A percentile compares a stretch with the other conserved stretches of the same genome.
These are phyloP conservation scores for Prunus mume DNA, from an alignment of 306 rosid genomes.

Conservation along the genomic window DNA sequence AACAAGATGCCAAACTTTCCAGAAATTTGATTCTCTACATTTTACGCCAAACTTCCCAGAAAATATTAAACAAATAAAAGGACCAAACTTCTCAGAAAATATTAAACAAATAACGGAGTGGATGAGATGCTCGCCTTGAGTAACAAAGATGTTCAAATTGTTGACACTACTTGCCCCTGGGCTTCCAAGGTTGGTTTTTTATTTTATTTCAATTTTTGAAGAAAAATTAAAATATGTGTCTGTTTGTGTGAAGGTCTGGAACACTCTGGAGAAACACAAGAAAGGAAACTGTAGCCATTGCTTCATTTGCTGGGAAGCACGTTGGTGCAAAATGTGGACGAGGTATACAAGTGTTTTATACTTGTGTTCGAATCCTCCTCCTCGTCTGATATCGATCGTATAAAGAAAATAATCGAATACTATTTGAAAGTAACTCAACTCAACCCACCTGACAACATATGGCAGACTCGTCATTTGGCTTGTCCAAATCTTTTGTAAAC, in stretches of 20 bases:
- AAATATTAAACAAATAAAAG: no score
- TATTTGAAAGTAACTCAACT: no score
- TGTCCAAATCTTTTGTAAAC: no score
- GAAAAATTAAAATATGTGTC: background rate
- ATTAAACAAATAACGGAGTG: constrained; percentile 33
- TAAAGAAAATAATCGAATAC: no score
- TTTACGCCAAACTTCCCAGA: no score
- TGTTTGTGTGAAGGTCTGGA: constrained; percentile 67
- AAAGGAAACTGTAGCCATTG: constrained; percentile 92
- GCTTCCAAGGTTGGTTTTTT: constrained; percentile 67
- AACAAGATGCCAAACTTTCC: no score
- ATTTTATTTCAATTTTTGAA: background rate
- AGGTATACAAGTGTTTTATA: constrained; percentile 43
- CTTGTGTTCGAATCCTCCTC: no score
- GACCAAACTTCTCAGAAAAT: no score
- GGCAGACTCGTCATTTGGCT: no score
- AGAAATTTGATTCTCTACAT: no score
- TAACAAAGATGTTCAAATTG: constrained; percentile 77
- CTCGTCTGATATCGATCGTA: background rate
- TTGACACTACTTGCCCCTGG: constrained; percentile 99
- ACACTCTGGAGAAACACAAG: constrained; percentile 84
- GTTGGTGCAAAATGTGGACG: constrained; percentile 73
- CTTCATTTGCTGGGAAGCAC: constrained; percentile 91
- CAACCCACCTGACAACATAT: no score
- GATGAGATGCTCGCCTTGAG: constrained; percentile 88